Percentiles rank a stretch among this genome's conserved stretches.
These are phyloP conservation scores for Colletotrichum sp. DNA, from an alignment of 2,329 filamentous ascomycete species.

Conservation along the genomic window DNA sequence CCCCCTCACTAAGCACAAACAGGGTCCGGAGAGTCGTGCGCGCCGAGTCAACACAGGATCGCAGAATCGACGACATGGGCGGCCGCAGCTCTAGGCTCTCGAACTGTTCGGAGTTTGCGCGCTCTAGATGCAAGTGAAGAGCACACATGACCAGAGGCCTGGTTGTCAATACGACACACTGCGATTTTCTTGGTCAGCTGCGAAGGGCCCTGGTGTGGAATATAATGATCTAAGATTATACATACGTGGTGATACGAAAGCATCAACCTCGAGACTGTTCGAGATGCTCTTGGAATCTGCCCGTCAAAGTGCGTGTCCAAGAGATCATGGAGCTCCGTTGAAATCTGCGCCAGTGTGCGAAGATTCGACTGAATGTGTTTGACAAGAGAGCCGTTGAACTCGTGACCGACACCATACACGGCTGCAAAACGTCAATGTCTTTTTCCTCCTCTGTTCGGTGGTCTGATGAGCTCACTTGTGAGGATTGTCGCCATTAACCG, in stretches of 20 bases:
- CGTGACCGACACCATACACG: not conserved
- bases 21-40: not conserved
- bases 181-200: not conserved
- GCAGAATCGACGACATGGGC: not conserved
- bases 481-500: not conserved
- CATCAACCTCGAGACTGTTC: not conserved
- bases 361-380: not conserved
- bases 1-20: not conserved
- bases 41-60: not conserved
- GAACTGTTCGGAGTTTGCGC: not conserved
- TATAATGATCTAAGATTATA: not conserved
- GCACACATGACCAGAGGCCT: not conserved
- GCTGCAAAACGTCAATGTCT: not conserved
- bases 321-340: not conserved
- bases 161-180: not conserved
- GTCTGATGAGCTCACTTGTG: not conserved
- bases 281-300: not conserved
- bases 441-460: not conserved
- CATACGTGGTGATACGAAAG: not conserved
- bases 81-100: not conserved
- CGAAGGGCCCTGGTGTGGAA: not conserved
- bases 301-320: not conserved
- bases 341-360: not conserved
- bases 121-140: not conserved
- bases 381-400: not conserved